A percentile compares a stretch with the other conserved stretches of the same genome.
phyloP scores from a whole-genome alignment of 139 green algal species.

The Chlamydomonas sp. region DNA sequence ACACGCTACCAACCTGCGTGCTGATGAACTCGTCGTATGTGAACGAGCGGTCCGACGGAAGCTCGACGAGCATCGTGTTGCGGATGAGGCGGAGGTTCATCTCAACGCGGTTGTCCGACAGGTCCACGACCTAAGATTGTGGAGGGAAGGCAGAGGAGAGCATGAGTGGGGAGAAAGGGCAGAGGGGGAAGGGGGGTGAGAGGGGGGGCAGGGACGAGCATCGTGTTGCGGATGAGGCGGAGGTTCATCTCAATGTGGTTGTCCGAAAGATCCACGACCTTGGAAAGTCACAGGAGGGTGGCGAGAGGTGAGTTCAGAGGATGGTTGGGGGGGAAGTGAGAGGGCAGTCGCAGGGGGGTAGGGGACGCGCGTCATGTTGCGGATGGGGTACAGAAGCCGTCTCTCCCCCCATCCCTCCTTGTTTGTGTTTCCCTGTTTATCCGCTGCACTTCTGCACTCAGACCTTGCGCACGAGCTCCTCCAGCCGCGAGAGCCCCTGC shows the following conservation, averaged over 20 bases:
- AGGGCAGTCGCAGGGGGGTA: no score
- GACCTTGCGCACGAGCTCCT: conserved; percentile 81
- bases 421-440: no score
- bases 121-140: conserved; percentile 82
- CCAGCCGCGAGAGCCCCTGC: conserved; percentile 58
- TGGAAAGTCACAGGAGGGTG: no score
- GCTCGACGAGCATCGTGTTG: conserved; percentile 65
- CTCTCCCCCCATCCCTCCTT: no score
- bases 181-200: no score
- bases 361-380: no score
- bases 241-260: conserved; percentile 83
- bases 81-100: conserved; percentile 67
- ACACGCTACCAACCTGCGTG: no score
- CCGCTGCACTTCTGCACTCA: no score
- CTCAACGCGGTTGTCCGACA: conserved; percentile 77
- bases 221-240: conserved; percentile 48
- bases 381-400: no score
- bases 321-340: no score
- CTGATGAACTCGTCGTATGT: conserved; percentile 82
- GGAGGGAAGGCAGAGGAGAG: conserved; percentile 51
- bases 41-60: conserved; percentile 73
- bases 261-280: conserved; percentile 75
- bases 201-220: no score
- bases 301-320: conserved; percentile 62
- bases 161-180: no score